Evolutionary conservation across 2,329 filamentous ascomycete genomes (phyloP).

Genomic region (Aspergillus fumigatus): DNA sequence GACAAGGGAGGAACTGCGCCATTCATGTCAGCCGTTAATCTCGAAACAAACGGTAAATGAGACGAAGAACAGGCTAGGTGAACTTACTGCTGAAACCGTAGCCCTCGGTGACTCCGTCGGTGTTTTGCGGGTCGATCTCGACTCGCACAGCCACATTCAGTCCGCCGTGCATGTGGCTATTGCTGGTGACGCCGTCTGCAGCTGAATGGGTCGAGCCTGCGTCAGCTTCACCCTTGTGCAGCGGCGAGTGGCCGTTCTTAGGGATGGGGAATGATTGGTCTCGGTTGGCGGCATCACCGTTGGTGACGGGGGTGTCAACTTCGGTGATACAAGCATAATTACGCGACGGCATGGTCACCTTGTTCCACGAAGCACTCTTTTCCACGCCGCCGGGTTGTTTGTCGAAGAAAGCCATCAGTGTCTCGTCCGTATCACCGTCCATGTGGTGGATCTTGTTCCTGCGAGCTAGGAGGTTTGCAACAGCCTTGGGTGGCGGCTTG

Average conservation of each 20-base stretch:
- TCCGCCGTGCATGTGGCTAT: slow-evolving; percentile 37
- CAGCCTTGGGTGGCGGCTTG: slow-evolving; percentile 61
- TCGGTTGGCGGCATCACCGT: slow-evolving; percentile 18
- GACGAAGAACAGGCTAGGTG: neutral
- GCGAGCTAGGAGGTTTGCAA: slow-evolving; percentile 59
- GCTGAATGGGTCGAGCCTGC: slow-evolving; percentile 77
- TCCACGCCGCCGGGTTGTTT: slow-evolving; percentile 52
- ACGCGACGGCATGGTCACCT: slow-evolving; percentile 74
- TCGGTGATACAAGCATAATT: slow-evolving; percentile 63
- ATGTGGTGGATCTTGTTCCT: slow-evolving; percentile 64
- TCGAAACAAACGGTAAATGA: neutral
- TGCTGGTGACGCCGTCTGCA: slow-evolving; percentile 46
- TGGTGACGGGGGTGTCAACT: slow-evolving; percentile 27
- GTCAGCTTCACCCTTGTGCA: slow-evolving; percentile 71
- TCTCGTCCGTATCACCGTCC: slow-evolving; percentile 60
- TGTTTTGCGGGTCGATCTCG: slow-evolving; percentile 43
- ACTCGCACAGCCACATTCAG: slow-evolving; percentile 44
- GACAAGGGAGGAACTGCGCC: slow-evolving; percentile 17
- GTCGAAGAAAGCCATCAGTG: slow-evolving; percentile 59
- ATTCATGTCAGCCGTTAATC: slow-evolving; percentile 2
- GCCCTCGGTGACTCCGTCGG: slow-evolving; percentile 40
- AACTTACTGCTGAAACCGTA: slow-evolving; percentile 48
- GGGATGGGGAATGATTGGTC: slow-evolving; percentile 26
- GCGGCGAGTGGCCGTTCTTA: slow-evolving; percentile 64
- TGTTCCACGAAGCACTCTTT: slow-evolving; percentile 69